Evolutionary conservation across 2,329 filamentous ascomycete genomes (phyloP), one percentile per base, ranked within the genome.

Genomic region (Calycina herbarum): DNA sequence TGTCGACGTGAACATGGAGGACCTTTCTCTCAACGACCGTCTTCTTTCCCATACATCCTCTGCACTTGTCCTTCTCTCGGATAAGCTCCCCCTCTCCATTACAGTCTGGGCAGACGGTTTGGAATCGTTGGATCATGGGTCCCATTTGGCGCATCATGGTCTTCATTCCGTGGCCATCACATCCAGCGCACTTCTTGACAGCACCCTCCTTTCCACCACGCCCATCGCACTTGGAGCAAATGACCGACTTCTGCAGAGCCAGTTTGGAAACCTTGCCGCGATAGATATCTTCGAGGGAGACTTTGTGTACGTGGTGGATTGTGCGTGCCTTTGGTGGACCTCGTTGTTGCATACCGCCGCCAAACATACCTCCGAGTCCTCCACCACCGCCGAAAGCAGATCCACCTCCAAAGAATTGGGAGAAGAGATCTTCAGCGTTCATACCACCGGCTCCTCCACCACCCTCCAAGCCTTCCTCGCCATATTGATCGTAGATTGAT

Each of bases 71-170:
- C 84, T 96, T 96, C 72, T 98, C 94, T 77, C 92, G 93, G 79
- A 99, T 94, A 71, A 90, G 93, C 83, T 99, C 95, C 67, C 95
- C 94, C 80, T 99, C 95, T 69, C 96, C 96, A 74, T 95, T 94
- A 79, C 95, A 99, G 82, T 99, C 96, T 33, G 94, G 92, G 86
- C 95, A 99, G 74, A 97, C 94, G 35, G 94, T 98, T 85, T 99
- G 95, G 88, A 99, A 99, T 66, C 95, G 92, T 83, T 99, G 96
- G 74, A 99, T 98, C 95, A 99, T 99, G 67, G 95, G 95, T 61
- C 95, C 95, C 94, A 99, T 98, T 82, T 99, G 95, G 78, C 96
- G 91, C 95, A 99, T 97, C 94, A 99, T 98, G 51, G 92, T 97
- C 90, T 98, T 98, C 92, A 97, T 97, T 80, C 95, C 95, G 70